Evolutionary conservation across 176 grass and related monocot species (phyloP), one percentile per base, ranked within the genome.

Genomic region (Hordeum vulgare): DNA sequence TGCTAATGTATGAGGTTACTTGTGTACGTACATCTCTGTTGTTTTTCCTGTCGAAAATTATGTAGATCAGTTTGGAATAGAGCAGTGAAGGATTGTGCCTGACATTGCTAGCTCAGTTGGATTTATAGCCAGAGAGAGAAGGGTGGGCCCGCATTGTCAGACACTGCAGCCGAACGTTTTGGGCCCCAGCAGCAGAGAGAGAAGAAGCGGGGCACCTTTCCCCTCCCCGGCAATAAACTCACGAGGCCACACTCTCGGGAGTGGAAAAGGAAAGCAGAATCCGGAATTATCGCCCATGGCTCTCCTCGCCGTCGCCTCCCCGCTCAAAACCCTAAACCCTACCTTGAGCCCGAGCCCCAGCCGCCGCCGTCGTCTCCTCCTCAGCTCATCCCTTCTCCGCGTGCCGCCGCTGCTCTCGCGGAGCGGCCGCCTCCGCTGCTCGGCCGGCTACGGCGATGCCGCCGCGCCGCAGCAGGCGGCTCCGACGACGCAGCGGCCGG

Each of bases 321-420:
- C 80, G 10, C 75, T 60, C 24, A 83, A 90, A 90, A 87, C 89
- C 84, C 84, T 87, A 80, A 84, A 84, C 84, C 88, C 88, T 75
- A 67, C 9, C 44, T 12, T 23, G 9, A 9, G 7, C 67, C 57
- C 18, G 14, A 8, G 44, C 59, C 45, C 59, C 34, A 3, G 44
- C 40, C 36, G 5, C 81, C 57, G 13, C 77, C 14, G 18, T 39
- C 0, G 6, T 20, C 24, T 11, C 72, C 33, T 42, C 73, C 31
- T 42, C 79, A 10, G n/a, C 12, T 74, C 66, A 1, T 61, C 84
- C 18, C 6, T 18, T 21, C 28, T 41, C 37, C 60, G 11, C 23
- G 14, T 59, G 12, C 28, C 28, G 45, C 66, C 40, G 1, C 79
- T 17, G 10, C 59, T 79, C 20, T 27, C 7, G 5, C 31, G 41